phyloP scores from a whole-genome alignment of 495 filamentous ascomycete species.

The Margaritispora aquatica region DNA sequence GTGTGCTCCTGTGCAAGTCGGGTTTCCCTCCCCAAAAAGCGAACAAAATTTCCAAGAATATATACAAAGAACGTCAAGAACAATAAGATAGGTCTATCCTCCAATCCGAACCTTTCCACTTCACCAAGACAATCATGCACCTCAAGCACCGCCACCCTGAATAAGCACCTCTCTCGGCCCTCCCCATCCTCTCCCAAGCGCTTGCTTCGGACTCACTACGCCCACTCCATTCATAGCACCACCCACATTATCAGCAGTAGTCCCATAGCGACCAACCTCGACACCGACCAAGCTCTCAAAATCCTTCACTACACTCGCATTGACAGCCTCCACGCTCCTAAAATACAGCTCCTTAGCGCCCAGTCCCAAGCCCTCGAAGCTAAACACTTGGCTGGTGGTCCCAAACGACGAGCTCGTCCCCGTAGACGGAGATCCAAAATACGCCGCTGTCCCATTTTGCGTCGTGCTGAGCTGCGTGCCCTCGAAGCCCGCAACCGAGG shows the following conservation, averaged over 20 bases:
- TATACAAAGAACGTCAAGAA: constrained; percentile 9
- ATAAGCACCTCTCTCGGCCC: constrained; percentile 14
- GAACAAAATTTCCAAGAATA: constrained; percentile 1
- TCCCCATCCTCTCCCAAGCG: constrained; percentile 23
- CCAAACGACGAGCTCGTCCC: constrained; percentile 44
- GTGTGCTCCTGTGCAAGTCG: no score
- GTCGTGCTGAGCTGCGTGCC: constrained; percentile 42
- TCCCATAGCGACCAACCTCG: no score
- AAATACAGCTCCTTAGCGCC: constrained; percentile 34
- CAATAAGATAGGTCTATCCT: background rate
- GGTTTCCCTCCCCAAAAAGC: background rate
- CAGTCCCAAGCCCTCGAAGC: constrained; percentile 39
- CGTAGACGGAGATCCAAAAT: constrained; percentile 38
- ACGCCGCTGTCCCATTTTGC: constrained; percentile 51
- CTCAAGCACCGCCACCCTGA: constrained; percentile 4
- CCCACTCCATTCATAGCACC: background rate
- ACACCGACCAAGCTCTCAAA: constrained; percentile 20
- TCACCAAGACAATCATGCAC: background rate
- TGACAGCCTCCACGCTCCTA: constrained; percentile 44
- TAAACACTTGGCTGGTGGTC: constrained; percentile 47
- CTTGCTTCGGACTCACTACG: constrained; percentile 18
- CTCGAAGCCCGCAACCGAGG: constrained; percentile 27
- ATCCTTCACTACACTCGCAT: constrained; percentile 38
- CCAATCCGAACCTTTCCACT: background rate
- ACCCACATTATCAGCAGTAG: no score